These are phyloP conservation scores for Rhinocladiella mackenziei DNA, from an alignment of 2,329 filamentous ascomycete species.

Conservation along the genomic window DNA sequence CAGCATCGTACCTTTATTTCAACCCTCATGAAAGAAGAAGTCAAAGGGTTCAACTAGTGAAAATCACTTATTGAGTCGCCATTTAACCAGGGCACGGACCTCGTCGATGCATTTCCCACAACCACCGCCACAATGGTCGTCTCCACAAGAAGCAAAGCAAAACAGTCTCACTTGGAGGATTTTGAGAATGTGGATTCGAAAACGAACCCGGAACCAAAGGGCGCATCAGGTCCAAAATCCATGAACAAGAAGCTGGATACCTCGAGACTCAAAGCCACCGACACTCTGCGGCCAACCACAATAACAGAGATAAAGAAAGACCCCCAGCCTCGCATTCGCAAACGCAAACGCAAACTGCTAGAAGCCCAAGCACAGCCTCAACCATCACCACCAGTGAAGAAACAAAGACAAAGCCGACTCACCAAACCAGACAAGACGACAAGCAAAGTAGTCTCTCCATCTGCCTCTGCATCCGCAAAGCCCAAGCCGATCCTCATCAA, in stretches of 20 bases:
- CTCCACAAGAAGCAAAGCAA: constrained; percentile 16
- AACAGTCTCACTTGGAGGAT: constrained; percentile 16
- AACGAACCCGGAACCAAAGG: background rate
- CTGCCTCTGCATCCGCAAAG: background rate
- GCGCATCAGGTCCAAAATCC: too few relatives aligned
- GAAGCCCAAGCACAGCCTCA: background rate
- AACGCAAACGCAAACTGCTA: background rate
- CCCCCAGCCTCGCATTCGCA: constrained; percentile 1
- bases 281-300: background rate
- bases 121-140: constrained; percentile 8
- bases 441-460: too few relatives aligned
- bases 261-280: constrained; percentile 1
- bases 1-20: too few relatives aligned
- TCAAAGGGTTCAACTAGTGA: too few relatives aligned
- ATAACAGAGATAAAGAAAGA: constrained; percentile 6
- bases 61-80: too few relatives aligned
- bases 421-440: constrained; percentile 11
- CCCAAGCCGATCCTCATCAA: constrained; percentile 24
- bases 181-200: constrained; percentile 2
- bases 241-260: background rate
- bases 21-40: too few relatives aligned
- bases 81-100: too few relatives aligned
- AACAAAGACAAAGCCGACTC: constrained; percentile 5
- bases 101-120: too few relatives aligned
- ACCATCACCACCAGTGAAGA: background rate